Evolutionary conservation across 108 stramenopile species (phyloP).

Genomic region (Pseudonitzschia pungens): DNA sequence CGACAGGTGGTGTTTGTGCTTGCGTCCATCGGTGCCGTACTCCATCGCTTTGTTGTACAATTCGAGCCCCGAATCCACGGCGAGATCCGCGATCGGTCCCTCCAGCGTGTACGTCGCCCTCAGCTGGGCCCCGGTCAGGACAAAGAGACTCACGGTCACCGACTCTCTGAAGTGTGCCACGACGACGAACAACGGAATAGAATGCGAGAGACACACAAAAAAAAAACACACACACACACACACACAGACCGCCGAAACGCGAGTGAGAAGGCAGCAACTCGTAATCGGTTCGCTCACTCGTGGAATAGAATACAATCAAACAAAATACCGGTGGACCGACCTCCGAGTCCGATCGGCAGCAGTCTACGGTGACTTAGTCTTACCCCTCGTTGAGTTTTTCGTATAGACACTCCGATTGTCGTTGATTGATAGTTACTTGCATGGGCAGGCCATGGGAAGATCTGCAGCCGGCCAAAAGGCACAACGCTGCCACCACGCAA

Average conservation of each 20-base stretch:
- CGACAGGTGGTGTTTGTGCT: conserved; percentile 10
- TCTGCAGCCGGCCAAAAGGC: background rate
- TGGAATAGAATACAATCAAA: too few species aligned
- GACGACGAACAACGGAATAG: background rate
- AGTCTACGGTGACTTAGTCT: conserved; percentile 17
- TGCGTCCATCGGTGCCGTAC: background rate
- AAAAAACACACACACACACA: too few species aligned
- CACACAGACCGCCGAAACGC: background rate
- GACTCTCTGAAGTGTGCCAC: conserved; percentile 29
- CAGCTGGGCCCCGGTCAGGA: conserved; percentile 59
- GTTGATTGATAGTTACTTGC: conserved; percentile 46
- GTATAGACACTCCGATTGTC: conserved; percentile 45
- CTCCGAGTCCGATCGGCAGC: too few species aligned
- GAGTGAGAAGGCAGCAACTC: background rate
- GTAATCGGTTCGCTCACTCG: too few species aligned
- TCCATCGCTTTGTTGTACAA: conserved; percentile 22
- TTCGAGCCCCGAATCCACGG: conserved; percentile 32
- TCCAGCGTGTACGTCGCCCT: conserved; percentile 53
- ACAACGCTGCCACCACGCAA: background rate
- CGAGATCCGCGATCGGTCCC: conserved; percentile 62
- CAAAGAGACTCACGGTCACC: conserved; percentile 62
- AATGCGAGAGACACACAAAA: too few species aligned
- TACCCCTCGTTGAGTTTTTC: conserved; percentile 46
- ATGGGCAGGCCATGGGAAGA: conserved; percentile 27
- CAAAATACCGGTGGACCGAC: too few species aligned